Percentiles rank a stretch among this genome's conserved stretches.
Conservation (phyloP, 371 early-diverging fungal species). For the Mortierella sp. region DNA sequence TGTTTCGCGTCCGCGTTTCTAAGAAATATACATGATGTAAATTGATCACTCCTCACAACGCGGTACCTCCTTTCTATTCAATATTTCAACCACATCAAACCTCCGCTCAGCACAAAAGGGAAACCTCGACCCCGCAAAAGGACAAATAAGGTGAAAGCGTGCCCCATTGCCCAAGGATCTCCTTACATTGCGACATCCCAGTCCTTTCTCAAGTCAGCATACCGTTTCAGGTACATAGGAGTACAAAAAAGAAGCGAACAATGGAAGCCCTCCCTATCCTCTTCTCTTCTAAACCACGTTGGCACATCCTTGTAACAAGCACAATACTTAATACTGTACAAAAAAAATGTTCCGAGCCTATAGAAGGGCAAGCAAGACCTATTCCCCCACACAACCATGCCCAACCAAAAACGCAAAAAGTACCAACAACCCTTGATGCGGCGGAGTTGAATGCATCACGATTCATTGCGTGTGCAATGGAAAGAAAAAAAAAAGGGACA, state of each 20-base stretch:
- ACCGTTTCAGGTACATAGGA: not conserved
- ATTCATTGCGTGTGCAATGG: not conserved
- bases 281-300: not conserved
- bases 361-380: not conserved
- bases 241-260: conserved; percentile 10
- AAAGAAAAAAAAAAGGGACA: not conserved
- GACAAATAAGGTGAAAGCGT: conserved; percentile 4
- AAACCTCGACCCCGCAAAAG: conserved; percentile 4
- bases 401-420: conserved; percentile 1
- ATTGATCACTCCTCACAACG: not conserved
- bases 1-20: not conserved
- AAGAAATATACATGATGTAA: not conserved
- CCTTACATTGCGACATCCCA: not conserved
- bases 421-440: not conserved
- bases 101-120: not conserved
- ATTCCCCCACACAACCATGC: conserved; percentile 11
- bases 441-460: conserved; percentile 5
- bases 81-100: not conserved
- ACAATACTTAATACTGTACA: not conserved
- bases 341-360: not conserved
- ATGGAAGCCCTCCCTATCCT: not conserved
- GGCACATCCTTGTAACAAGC: not conserved
- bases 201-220: not conserved
- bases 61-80: not conserved
- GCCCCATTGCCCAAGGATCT: not conserved